These are phyloP conservation scores for Gypsophila paniculata DNA, from an alignment of 179 eudicot species.

Conservation along the genomic window DNA sequence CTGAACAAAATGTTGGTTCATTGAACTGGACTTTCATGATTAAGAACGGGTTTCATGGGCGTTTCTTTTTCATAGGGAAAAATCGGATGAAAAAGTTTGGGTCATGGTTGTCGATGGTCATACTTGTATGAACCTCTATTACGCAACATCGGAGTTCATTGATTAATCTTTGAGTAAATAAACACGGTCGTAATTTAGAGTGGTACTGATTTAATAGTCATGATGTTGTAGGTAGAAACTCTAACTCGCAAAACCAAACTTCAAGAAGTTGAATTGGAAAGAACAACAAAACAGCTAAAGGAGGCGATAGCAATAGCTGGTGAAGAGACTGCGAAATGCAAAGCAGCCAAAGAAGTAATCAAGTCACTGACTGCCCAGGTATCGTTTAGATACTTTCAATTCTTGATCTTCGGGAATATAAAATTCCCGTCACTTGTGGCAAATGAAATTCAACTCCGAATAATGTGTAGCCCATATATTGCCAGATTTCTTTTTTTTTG, in stretches of 20 bases:
- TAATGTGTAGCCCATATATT: conserved; percentile 1
- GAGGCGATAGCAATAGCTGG: conserved; percentile 84
- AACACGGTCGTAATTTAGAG: not conserved
- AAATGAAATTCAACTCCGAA: not conserved
- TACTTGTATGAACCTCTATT: not conserved
- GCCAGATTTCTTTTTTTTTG: conserved; percentile 6
- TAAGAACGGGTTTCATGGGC: no score
- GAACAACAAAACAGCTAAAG: conserved; percentile 60
- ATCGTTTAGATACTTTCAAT: conserved; percentile 18
- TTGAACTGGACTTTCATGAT: no score
- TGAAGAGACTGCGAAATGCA: conserved; percentile 80
- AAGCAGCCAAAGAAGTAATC: conserved; percentile 95
- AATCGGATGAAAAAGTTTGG: no score
- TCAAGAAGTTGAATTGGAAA: conserved; percentile 76
- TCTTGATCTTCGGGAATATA: not conserved
- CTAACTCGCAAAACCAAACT: conserved; percentile 60
- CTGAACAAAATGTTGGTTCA: not conserved
- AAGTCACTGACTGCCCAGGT: conserved; percentile 92
- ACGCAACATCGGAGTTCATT: not conserved
- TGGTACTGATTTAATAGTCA: conserved; percentile 6
- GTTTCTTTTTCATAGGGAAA: no score
- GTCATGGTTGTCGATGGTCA: no score
- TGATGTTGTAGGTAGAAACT: conserved; percentile 54
- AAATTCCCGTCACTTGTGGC: not conserved
- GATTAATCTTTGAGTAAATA: not conserved